A percentile compares a stretch with the other conserved stretches of the same genome.
Evolutionary conservation across 2,329 filamentous ascomycete genomes (phyloP).

Genomic region (Exserohilum turcica): DNA sequence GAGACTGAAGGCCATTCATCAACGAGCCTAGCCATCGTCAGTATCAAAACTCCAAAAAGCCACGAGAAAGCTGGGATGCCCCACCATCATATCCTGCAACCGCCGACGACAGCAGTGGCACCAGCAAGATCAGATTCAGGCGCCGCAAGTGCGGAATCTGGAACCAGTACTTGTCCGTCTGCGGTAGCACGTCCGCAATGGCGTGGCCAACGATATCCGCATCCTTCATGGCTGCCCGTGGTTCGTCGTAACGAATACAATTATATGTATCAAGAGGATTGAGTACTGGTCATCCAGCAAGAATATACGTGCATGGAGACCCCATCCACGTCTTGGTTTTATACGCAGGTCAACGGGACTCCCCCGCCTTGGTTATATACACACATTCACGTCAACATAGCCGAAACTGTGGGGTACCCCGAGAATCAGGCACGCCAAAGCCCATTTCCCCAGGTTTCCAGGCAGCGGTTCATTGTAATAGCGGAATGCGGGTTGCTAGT

Average conservation of each 20-base stretch:
- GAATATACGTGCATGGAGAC: neutral
- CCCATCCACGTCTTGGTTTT: neutral
- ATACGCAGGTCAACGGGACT: too few relatives aligned
- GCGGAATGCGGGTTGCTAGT: slow-evolving; percentile 10
- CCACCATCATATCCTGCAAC: slow-evolving; percentile 41
- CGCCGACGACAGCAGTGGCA: slow-evolving; percentile 52
- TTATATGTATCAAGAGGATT: neutral
- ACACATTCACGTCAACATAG: neutral
- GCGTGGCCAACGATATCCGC: slow-evolving; percentile 34
- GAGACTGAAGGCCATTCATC: slow-evolving; percentile 50
- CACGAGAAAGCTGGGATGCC: slow-evolving; percentile 25
- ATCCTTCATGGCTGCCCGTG: slow-evolving; percentile 13
- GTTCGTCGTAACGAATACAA: neutral
- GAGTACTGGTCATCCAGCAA: neutral
- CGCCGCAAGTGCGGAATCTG: slow-evolving; percentile 50
- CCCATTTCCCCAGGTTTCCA: neutral
- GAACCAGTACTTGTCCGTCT: slow-evolving; percentile 49
- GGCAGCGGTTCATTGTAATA: neutral
- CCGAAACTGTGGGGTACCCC: neutral
- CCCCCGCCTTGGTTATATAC: neutral
- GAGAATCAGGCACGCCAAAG: neutral
- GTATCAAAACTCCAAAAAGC: too few relatives aligned
- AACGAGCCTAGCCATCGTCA: neutral
- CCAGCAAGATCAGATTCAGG: slow-evolving; percentile 53
- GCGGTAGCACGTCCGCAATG: slow-evolving; percentile 49